These are phyloP conservation scores for Neoascochyta sp. DNA, from an alignment of 2,329 filamentous ascomycete genomes.

Conservation along the genomic window DNA sequence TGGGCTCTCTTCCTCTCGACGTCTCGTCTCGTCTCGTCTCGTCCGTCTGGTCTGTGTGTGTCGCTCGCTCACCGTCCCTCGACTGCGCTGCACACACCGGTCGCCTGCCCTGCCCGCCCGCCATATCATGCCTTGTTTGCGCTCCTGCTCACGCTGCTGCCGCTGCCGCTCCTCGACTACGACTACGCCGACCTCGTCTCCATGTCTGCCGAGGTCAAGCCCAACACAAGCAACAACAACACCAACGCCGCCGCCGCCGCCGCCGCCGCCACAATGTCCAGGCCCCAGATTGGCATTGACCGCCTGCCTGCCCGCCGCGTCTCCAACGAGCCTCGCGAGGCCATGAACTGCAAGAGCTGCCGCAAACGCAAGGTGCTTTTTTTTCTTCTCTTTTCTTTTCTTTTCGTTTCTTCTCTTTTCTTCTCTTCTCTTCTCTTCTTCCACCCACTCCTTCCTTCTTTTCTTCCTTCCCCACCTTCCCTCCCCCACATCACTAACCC, in stretches of 20 bases:
- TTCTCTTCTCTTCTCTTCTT: no score
- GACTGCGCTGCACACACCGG: no score
- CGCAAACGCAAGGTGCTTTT: constrained; percentile 75
- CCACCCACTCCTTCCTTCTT: neutral
- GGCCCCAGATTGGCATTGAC: constrained; percentile 78
- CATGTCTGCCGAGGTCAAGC: constrained; percentile 34
- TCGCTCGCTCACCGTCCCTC: no score
- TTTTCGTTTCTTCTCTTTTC: no score
- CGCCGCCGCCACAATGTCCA: constrained; percentile 56
- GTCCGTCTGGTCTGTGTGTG: no score
- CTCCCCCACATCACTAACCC: no score
- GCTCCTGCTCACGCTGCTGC: no score
- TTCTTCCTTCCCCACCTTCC: constrained; percentile 6
- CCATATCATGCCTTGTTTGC: constrained; percentile 36
- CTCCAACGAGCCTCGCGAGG: constrained; percentile 75
- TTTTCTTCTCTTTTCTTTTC: constrained; percentile 1
- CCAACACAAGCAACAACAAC: no score
- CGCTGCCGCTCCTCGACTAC: no score
- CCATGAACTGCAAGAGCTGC: constrained; percentile 95
- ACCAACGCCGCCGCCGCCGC: constrained; percentile 24
- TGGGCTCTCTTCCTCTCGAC: constrained; percentile 23
- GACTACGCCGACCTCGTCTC: no score
- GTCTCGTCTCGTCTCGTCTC: no score
- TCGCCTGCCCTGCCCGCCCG: no score
- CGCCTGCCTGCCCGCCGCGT: constrained; percentile 67